Evolutionary conservation across 495 filamentous ascomycete genomes (phyloP), one percentile per base, ranked within the genome.

Genomic region (Neurospora sp.): DNA sequence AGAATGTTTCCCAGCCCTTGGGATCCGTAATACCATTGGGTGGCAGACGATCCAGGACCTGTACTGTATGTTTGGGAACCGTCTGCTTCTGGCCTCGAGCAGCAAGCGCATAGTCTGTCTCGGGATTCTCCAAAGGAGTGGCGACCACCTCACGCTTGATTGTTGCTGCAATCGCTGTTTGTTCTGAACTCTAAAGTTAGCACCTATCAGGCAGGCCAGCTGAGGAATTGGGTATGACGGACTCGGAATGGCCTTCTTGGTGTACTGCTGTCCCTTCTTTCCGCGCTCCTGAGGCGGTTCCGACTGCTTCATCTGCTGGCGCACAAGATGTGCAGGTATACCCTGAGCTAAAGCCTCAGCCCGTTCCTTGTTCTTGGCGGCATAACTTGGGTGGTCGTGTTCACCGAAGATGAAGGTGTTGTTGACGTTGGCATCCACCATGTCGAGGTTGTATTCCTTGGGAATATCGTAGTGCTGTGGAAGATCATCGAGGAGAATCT

Each of bases 341-440:
- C 85, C 85, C 72, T 78, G 82, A 12, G 82, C 86, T 5, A 83
- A 77, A 6, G 83, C 83, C 27, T 83, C 83, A 69, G 84, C 87
- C 76, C 80, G 82, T 75, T 79, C 83, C 76, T 83, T 86, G 79
- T 82, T 84, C 78, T 87, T 90, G 18, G 86, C 86, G 73, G 89
- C 89, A 77, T 89, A 94, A 38, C 92, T 93, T 2, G 94, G 91
- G 31, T 96, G 86, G 78, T 98, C 92, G 79, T 96, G 94, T 81
- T 98, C 94, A 18, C 91, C 92, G 78, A 98, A 98, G 48, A 98
- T 82, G 78, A 89, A 97, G 9, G 92, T 95, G 78, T 98, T 99
- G 78, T 88, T 82, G 69, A 90, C 81, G 75, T 88, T 78, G 76
- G 84, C 75, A 76, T 88, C 91, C 72, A 85, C 89, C 73, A 91